Evolutionary conservation across 1,139 yeast genomes (phyloP).

Genomic region (Candida pseudocylindracea): DNA sequence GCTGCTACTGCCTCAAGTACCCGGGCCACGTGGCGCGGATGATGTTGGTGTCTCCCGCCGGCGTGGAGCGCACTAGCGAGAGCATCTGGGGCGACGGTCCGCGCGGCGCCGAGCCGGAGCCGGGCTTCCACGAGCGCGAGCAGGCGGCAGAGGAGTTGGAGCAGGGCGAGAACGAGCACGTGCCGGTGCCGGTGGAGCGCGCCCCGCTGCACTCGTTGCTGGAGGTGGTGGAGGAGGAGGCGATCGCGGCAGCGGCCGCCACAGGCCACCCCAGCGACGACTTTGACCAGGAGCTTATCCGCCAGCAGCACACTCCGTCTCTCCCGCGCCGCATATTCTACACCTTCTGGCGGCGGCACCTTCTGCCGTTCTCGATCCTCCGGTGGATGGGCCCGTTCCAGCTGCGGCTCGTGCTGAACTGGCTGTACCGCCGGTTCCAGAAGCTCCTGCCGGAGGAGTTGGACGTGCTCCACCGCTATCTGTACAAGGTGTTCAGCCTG

Average conservation of each 20-base stretch:
- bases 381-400: conserved; percentile 15
- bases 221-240: conserved; percentile 11
- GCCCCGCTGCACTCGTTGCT: conserved; percentile 3
- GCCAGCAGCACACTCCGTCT: conserved; percentile 1
- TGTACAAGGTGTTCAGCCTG: conserved; percentile 16
- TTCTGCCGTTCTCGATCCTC: conserved; percentile 15
- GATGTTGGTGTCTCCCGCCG: conserved; percentile 22
- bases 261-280: conserved; percentile 1
- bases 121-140: conserved; percentile 7
- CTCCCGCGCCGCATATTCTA: conserved; percentile 3
- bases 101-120: background rate
- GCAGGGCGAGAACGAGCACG: conserved; percentile 3
- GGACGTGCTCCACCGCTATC: conserved; percentile 16
- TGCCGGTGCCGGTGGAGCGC: conserved; percentile 4
- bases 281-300: conserved; percentile 1
- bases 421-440: conserved; percentile 20
- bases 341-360: conserved; percentile 15
- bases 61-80: conserved; percentile 13
- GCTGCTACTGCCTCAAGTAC: conserved; percentile 55
- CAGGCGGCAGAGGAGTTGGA: conserved; percentile 4
- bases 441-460: conserved; percentile 12
- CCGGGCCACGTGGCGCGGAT: conserved; percentile 6
- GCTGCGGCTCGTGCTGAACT: conserved; percentile 14
- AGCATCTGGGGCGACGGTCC: too few relatives aligned
- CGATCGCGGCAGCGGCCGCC: conserved; percentile 5